A percentile compares a stretch with the other conserved stretches of the same genome.
These are phyloP conservation scores for Amanita exitialis DNA, from an alignment of 768 basidiomycete species.

Conservation along the genomic window DNA sequence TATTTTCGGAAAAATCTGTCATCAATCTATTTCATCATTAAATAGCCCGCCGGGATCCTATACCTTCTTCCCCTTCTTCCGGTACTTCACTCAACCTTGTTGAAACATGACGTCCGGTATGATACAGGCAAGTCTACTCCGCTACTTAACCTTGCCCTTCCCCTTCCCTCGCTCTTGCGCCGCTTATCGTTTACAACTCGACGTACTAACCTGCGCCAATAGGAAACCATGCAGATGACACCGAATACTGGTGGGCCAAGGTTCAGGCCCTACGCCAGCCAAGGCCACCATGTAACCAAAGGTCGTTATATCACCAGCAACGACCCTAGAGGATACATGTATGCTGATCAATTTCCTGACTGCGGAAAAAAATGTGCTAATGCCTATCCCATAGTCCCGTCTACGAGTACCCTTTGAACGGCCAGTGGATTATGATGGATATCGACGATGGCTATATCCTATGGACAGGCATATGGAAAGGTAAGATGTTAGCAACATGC, in stretches of 20 bases:
- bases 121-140: constrained; percentile 28
- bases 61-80: not conserved
- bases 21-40: constrained; percentile 4
- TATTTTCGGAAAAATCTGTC: constrained; percentile 1
- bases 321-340: constrained; percentile 87
- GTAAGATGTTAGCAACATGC: constrained; percentile 21
- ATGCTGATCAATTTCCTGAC: constrained; percentile 16
- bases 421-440: constrained; percentile 95
- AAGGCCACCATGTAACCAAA: constrained; percentile 74
- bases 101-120: constrained; percentile 32
- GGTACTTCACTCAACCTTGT: not conserved
- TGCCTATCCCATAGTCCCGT: constrained; percentile 44
- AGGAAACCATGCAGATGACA: constrained; percentile 34
- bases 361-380: not conserved
- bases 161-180: constrained; percentile 3
- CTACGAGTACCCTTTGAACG: constrained; percentile 83
- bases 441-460: constrained; percentile 87
- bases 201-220: not conserved
- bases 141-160: constrained; percentile 5
- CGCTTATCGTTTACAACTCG: not conserved
- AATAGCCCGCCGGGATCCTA: constrained; percentile 1
- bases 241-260: constrained; percentile 30
- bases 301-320: constrained; percentile 86
- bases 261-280: constrained; percentile 63
- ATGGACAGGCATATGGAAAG: constrained; percentile 95